Base-by-base conservation (phyloP, 1,139 yeast species). In the Debaryomyces robertsiae region DNA sequence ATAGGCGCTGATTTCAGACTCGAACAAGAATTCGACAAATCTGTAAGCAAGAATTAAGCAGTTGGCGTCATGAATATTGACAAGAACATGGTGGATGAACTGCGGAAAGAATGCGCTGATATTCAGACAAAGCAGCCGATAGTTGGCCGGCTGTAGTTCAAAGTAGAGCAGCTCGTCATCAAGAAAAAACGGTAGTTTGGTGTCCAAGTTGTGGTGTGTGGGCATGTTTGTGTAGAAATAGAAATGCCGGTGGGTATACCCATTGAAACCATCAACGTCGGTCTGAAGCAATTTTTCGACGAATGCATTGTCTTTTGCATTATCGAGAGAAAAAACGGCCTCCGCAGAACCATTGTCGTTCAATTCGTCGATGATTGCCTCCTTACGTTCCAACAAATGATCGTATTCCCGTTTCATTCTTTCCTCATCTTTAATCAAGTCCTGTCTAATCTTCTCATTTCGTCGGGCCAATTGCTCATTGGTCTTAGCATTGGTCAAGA, bases 401-500 rank as follows among this genome's bases (percentile, higher is more conserved):
- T 29, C 15, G 15, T 39, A 22, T 22, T 42, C 36, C 18, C 28
- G 32, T 15, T 30, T 33, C 17, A 36, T 32, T 10, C 22, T 7
- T 17, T 16, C 7, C 27, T 53, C 55, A 28, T 60, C 62, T 17
- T 48, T 44, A 2, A 14, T 40, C 15, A 61, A 45, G 15, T 49
- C 53, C 7, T 42, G 38, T 9, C 54, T 48, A 6, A 64, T 52
- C 34, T 55, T 41, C 3, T 39, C 33, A 36, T 54, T 53, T 16
- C 47, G 47, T 22, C 44, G 43, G 18, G 52, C 47, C 10, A 64
- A 43, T 39, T 50, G 46, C 22, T 53, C 57, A 42, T 65, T 61
- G 31, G 47, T 49, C 19, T 48, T 50, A 13, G 64, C 71, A 32
- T 60, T 62, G 7, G 50, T 50, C 31, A 50, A 51, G 40, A 66